phyloP scores from a whole-genome alignment of 2,329 filamentous ascomycete species.

The Xylaria sp. region DNA sequence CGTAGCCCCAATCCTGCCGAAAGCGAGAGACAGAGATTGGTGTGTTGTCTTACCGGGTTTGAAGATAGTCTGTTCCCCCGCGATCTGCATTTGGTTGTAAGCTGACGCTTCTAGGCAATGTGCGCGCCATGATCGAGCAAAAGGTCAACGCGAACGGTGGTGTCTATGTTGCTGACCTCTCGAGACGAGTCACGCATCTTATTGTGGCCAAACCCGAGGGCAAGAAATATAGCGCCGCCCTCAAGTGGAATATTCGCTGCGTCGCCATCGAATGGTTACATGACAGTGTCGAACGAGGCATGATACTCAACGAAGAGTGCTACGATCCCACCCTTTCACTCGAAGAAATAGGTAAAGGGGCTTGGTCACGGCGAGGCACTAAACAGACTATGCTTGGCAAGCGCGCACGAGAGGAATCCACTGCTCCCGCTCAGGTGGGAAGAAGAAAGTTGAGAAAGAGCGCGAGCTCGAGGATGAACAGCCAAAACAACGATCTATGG shows the following conservation, averaged over 20 bases:
- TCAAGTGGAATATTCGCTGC: slow-evolving; percentile 71
- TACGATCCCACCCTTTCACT: slow-evolving; percentile 70
- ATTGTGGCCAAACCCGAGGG: slow-evolving; percentile 74
- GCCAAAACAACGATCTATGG: slow-evolving; percentile 82
- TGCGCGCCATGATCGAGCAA: slow-evolving; percentile 66
- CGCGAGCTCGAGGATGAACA: slow-evolving; percentile 75
- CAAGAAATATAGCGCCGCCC: slow-evolving; percentile 86
- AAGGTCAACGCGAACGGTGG: slow-evolving; percentile 67
- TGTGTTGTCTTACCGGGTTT: slow-evolving; percentile 54
- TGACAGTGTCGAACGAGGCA: slow-evolving; percentile 76
- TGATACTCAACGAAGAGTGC: slow-evolving; percentile 82
- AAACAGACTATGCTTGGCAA: slow-evolving; percentile 51
- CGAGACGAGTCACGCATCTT: slow-evolving; percentile 78
- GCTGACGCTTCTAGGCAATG: slow-evolving; percentile 43
- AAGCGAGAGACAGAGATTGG: slow-evolving; percentile 38
- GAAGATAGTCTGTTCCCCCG: slow-evolving; percentile 40
- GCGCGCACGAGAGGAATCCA: slow-evolving; percentile 48
- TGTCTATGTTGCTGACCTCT: slow-evolving; percentile 82
- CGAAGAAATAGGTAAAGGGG: slow-evolving; percentile 69
- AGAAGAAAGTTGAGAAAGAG: slow-evolving; percentile 80
- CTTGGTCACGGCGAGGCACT: slow-evolving; percentile 58
- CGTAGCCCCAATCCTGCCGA: slow-evolving; percentile 25
- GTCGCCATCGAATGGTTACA: slow-evolving; percentile 81
- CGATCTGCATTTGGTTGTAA: neutral
- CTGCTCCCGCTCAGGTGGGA: slow-evolving; percentile 47